Percentiles rank a stretch among this genome's conserved stretches.
Conservation (phyloP, 106 monocot species). For the Cymbidium sinense region DNA sequence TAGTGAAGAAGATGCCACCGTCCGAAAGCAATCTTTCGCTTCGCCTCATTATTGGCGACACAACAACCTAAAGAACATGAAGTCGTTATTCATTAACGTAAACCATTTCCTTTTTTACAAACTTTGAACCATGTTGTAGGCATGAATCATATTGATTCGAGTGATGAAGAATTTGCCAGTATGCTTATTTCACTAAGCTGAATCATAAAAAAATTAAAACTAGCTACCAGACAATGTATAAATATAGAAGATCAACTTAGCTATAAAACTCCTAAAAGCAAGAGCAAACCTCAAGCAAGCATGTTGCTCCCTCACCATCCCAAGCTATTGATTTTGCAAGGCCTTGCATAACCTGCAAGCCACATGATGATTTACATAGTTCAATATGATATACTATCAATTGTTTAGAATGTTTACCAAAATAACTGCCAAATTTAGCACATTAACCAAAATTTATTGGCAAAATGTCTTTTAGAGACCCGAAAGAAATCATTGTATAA, state of each 20-base stretch:
- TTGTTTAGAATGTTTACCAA: conserved; percentile 1
- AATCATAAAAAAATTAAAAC: background rate
- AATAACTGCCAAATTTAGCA: background rate
- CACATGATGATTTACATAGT: background rate
- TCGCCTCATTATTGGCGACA: conserved; percentile 58
- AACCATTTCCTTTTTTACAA: background rate
- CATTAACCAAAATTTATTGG: background rate
- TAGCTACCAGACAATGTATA: background rate
- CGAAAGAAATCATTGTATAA: background rate
- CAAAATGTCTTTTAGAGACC: background rate
- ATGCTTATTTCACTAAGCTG: background rate
- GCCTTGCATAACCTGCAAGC: conserved; percentile 96
- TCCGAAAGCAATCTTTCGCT: conserved; percentile 71
- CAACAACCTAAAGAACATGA: conserved; percentile 46
- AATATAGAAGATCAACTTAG: background rate
- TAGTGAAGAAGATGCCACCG: conserved; percentile 94
- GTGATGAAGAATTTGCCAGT: background rate
- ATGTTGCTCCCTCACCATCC: conserved; percentile 99
- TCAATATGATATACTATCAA: background rate
- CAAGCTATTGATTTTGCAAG: conserved; percentile 98
- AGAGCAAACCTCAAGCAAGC: conserved; percentile 82
- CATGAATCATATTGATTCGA: background rate
- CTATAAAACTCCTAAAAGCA: conserved; percentile 3
- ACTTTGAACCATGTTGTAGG: background rate
- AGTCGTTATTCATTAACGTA: background rate